A percentile compares a stretch with the other conserved stretches of the same genome.
These are phyloP conservation scores for Blumeria graminis DNA, from an alignment of 2,329 filamentous ascomycete species.

Conservation along the genomic window DNA sequence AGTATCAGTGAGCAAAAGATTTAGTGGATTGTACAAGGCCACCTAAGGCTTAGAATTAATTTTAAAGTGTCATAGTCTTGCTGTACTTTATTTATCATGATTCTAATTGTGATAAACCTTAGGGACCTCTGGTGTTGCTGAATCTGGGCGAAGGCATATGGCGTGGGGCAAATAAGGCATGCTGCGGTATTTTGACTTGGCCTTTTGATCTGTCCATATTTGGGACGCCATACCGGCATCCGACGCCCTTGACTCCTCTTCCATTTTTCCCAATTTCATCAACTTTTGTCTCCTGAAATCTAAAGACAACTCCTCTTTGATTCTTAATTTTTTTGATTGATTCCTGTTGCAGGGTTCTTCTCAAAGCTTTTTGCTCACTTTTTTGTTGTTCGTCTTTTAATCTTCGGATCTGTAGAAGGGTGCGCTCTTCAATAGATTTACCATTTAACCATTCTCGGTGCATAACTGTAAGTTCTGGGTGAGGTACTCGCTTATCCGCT, in stretches of 20 bases:
- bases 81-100: too few species aligned
- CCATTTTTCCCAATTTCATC: constrained; percentile 31
- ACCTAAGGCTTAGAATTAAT: neutral
- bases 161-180: neutral
- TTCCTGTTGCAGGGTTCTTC: constrained; percentile 14
- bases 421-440: constrained; percentile 15
- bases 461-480: constrained; percentile 34
- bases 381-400: constrained; percentile 6
- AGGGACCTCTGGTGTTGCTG: neutral
- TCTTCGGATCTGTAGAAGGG: constrained; percentile 1
- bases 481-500: constrained; percentile 34
- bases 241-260: constrained; percentile 25
- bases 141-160: neutral
- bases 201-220: constrained; percentile 36
- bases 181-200: constrained; percentile 36
- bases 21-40: neutral
- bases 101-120: neutral
- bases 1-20: neutral
- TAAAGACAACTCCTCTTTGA: constrained; percentile 31
- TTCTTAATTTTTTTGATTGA: constrained; percentile 21
- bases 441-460: constrained; percentile 23
- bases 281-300: constrained; percentile 33
- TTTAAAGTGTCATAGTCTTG: neutral
- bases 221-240: constrained; percentile 40
- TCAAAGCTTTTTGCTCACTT: constrained; percentile 9